Percentiles rank a stretch among this genome's conserved stretches.
These are phyloP conservation scores for Phytopythium oedochilum DNA, from an alignment of 352 stramenopile species.

Conservation along the genomic window DNA sequence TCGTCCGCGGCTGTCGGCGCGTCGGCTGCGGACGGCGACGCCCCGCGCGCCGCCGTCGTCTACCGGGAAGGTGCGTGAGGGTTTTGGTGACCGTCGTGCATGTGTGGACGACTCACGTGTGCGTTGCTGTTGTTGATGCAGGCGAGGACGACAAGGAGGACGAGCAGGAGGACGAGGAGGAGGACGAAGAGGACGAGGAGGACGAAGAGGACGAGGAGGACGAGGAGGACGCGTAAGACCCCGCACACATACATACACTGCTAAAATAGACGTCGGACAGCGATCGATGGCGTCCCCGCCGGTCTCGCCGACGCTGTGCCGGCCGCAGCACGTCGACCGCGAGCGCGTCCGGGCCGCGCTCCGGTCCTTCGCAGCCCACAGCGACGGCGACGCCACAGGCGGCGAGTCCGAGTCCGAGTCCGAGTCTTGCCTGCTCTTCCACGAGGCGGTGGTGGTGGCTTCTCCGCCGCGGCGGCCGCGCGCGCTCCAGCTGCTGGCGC, in stretches of 20 bases:
- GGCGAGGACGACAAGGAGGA: conserved; percentile 33
- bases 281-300: neutral
- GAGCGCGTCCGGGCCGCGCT: conserved; percentile 44
- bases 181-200: conserved; percentile 36
- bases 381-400: neutral
- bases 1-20: conserved; percentile 12
- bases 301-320: conserved; percentile 42
- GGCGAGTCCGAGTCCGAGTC: no score
- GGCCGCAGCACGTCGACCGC: conserved; percentile 46
- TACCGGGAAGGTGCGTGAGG: conserved; percentile 46
- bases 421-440: conserved; percentile 40
- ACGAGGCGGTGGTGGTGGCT: conserved; percentile 52
- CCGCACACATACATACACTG: neutral
- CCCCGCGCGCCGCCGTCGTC: conserved; percentile 48
- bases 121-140: conserved; percentile 8
- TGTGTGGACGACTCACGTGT: neutral
- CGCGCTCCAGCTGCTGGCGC: conserved; percentile 45
- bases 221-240: conserved; percentile 16
- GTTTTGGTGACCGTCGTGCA: neutral
- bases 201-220: conserved; percentile 26
- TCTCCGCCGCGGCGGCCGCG: conserved; percentile 9
- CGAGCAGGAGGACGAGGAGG: conserved; percentile 45
- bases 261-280: neutral
- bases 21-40: conserved; percentile 31
- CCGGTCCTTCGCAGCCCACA: neutral